Base-by-base conservation (phyloP, 2,329 filamentous ascomycete genomes). In the Calonectria pseudoturangicola region DNA sequence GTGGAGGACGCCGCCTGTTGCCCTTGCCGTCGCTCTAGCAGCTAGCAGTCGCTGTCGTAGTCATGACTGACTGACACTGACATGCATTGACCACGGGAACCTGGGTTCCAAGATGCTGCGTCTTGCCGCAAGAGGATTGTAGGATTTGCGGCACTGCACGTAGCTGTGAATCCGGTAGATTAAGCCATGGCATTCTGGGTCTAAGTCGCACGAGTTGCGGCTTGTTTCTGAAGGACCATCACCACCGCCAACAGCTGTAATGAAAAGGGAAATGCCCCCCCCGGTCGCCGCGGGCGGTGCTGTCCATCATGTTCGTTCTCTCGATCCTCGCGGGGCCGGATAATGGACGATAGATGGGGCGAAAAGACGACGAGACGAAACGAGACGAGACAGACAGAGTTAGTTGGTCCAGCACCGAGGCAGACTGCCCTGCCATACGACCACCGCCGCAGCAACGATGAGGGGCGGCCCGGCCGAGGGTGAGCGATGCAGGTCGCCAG, bases 341-440 rank as follows among this genome's bases (percentile, higher is more conserved):
- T 7, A 21, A 9, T 25, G 30, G 33, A 47, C 43, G 43, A 47
- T 10, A 36, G 33, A 36, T 36, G 33, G 33, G 43, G n/a, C 16
- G 41, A 18, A 43, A n/a, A n/a, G 41, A 10, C 15, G 13, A 8
- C 43, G 43, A 10, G 9, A 45, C 16, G n/a, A 25, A n/a, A 48
- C n/a, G 30, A 60, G 33, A 60, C 21, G 36, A 58, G 54, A 58
- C 33, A 5, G 30, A 33, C 30, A 33, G 36, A 60, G 54, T 60
- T 41, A 41, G 54, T 60, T 60, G 36, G 36, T 16, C 54, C 54
- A 60, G 39, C n/a, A 15, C 54, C 54, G n/a, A 60, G 54, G 54
- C 54, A 60, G 54, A 60, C 33, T 60, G 33, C 54, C 54, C 54
- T 60, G 54, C 54, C 54, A 60, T 41, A 41, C 54, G 39, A 60